A percentile compares a stretch with the other conserved stretches of the same genome.
phyloP scores from a whole-genome alignment of 1,284 basidiomycete species.

The Salmacisia buchloeana region DNA sequence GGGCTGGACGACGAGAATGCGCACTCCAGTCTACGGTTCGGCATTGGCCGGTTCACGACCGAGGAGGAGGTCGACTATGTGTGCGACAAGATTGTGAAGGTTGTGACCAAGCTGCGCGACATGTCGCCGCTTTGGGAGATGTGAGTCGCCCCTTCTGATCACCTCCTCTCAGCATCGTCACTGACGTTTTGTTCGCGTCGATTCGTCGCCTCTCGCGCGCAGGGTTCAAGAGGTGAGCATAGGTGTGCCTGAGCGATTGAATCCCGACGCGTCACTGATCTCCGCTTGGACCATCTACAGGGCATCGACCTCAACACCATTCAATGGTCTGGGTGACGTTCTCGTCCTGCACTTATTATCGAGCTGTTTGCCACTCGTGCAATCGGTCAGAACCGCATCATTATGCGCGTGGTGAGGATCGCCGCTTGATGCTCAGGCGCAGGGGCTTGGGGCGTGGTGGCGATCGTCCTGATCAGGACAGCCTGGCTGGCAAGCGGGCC shows the following conservation, averaged over 20 bases:
- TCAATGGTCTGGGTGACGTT: constrained; percentile 71
- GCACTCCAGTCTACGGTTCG: constrained; percentile 94
- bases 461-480: no score
- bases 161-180: no score
- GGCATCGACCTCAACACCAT: constrained; percentile 90
- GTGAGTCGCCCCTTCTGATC: constrained; percentile 10
- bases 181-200: not conserved
- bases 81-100: constrained; percentile 76
- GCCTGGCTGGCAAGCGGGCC: no score
- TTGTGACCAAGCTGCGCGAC: constrained; percentile 71
- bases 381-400: no score
- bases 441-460: no score
- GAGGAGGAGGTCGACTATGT: constrained; percentile 96
- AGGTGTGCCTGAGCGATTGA: not conserved
- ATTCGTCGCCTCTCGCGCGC: constrained; percentile 65
- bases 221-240: constrained; percentile 67
- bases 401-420: no score
- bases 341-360: no score
- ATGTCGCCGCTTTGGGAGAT: constrained; percentile 55
- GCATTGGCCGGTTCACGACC: constrained; percentile 96
- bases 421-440: no score
- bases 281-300: constrained; percentile 47
- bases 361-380: no score
- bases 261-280: not conserved
- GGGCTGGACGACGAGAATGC: constrained; percentile 96